These are phyloP conservation scores for Pseudisothecium myosuroides DNA, from an alignment of 225 moss, liverwort and hornwort species.

Conservation along the genomic window DNA sequence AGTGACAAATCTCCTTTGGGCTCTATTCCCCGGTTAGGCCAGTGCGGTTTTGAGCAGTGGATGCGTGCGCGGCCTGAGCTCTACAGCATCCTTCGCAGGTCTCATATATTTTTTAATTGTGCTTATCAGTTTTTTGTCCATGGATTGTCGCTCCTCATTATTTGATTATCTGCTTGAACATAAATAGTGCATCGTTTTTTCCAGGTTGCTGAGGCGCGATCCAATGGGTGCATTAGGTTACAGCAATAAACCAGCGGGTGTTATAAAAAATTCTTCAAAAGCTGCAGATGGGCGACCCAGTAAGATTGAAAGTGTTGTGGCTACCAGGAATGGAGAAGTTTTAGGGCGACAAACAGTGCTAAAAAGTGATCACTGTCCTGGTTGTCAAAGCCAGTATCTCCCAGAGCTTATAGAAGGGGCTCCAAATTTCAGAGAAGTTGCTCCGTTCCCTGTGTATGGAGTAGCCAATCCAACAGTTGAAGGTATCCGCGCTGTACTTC, in stretches of 20 bases:
- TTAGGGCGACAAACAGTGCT: slow-evolving; percentile 92
- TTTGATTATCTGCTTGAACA: neutral
- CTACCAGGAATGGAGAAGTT: slow-evolving; percentile 86
- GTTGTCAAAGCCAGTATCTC: slow-evolving; percentile 80
- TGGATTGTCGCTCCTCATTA: neutral
- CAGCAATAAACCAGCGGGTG: slow-evolving; percentile 52
- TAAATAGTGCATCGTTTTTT: neutral
- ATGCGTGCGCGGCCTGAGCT: slow-evolving; percentile 98
- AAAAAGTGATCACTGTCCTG: slow-evolving; percentile 98
- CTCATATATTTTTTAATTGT: neutral
- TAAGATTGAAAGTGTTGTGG: slow-evolving; percentile 82
- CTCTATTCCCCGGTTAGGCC: slow-evolving; percentile 40
- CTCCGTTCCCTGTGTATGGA: slow-evolving; percentile 85
- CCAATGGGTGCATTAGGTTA: slow-evolving; percentile 99
- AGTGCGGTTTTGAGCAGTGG: slow-evolving; percentile 93
- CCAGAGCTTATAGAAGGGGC: slow-evolving; percentile 97
- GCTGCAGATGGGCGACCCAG: slow-evolving; percentile 74
- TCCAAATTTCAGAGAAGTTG: slow-evolving; percentile 96
- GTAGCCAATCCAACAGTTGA: slow-evolving; percentile 97
- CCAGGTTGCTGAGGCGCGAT: slow-evolving; percentile 92
- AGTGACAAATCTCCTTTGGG: slow-evolving; percentile 78
- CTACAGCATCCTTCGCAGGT: slow-evolving; percentile 99
- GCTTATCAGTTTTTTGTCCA: neutral
- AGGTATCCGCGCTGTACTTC: slow-evolving; percentile 92
- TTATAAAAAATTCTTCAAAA: slow-evolving; percentile 35